These are phyloP conservation scores for Pythium rhizo-oryzae DNA, from an alignment of 352 stramenopile genomes.

Conservation along the genomic window DNA sequence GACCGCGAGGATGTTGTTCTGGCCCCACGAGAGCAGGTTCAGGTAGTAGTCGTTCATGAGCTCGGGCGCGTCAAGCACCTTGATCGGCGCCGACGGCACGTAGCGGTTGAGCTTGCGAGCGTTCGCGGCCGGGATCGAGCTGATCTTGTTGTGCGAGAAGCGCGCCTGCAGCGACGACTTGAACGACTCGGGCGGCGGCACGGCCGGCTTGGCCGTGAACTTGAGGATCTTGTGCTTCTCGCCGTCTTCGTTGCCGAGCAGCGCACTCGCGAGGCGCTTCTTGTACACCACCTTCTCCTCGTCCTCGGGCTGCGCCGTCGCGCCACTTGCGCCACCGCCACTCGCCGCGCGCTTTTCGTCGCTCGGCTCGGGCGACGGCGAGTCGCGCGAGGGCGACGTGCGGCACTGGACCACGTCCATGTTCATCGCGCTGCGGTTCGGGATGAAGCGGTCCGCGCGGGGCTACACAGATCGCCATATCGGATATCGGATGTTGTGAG, in stretches of 20 bases:
- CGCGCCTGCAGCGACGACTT: slow-evolving; percentile 93
- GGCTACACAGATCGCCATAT: slow-evolving; percentile 22
- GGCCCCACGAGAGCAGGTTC: slow-evolving; percentile 98
- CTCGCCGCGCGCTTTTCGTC: slow-evolving; percentile 24
- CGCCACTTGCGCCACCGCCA: slow-evolving; percentile 3
- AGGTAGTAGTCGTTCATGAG: slow-evolving; percentile 99
- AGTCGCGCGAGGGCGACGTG: slow-evolving; percentile 42
- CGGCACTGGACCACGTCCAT: slow-evolving; percentile 78
- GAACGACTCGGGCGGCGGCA: slow-evolving; percentile 92
- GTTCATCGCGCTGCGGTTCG: slow-evolving; percentile 87
- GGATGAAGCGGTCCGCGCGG: slow-evolving; percentile 81
- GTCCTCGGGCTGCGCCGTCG: slow-evolving; percentile 41
- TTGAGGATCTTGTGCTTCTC: slow-evolving; percentile 96
- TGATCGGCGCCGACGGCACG: slow-evolving; percentile 96
- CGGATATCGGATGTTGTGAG: background rate
- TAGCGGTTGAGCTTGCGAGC: slow-evolving; percentile 92
- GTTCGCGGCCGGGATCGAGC: slow-evolving; percentile 56
- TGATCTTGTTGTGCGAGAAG: slow-evolving; percentile 96
- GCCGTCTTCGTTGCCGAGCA: slow-evolving; percentile 78
- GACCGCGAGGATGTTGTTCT: slow-evolving; percentile 97
- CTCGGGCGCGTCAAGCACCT: slow-evolving; percentile 97
- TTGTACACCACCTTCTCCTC: slow-evolving; percentile 86
- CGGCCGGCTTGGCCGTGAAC: slow-evolving; percentile 96
- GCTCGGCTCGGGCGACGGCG: slow-evolving; percentile 31
- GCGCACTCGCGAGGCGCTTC: slow-evolving; percentile 71